Conservation (phyloP, 345 rosid genomes). For the Aurinia saxatilis region DNA sequence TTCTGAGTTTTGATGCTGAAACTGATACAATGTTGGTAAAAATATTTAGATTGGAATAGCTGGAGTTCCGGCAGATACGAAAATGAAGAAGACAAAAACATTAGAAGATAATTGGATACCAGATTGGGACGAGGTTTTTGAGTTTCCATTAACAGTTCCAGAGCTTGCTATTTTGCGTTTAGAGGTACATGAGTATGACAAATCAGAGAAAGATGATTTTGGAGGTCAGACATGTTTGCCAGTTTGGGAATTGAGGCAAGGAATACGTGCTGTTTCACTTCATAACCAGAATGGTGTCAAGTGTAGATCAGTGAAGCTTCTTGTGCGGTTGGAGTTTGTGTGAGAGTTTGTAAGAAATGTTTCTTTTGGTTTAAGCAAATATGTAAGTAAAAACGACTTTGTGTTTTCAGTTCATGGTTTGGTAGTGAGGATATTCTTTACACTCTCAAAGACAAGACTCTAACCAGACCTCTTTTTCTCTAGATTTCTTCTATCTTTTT, state of each 20-base stretch:
- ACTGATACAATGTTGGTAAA: not conserved
- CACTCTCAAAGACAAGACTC: too few relatives aligned
- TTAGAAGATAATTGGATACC: constrained; percentile 81
- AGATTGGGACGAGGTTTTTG: constrained; percentile 71
- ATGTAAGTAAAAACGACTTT: not conserved
- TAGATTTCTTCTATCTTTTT: too few relatives aligned
- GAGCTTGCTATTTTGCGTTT: constrained; percentile 70
- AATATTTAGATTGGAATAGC: constrained; percentile 65
- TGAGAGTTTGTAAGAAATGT: constrained; percentile 7
- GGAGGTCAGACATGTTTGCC: constrained; percentile 91
- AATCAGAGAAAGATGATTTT: constrained; percentile 87
- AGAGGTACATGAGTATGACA: constrained; percentile 87
- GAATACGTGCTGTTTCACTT: constrained; percentile 68
- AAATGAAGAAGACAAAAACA: constrained; percentile 67
- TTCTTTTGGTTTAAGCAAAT: too few relatives aligned
- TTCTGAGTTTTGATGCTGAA: not conserved
- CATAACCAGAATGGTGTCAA: constrained; percentile 40
- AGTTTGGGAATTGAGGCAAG: constrained; percentile 55
- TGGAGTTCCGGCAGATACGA: constrained; percentile 67
- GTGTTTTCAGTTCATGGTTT: constrained; percentile 4
- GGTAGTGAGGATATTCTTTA: not conserved
- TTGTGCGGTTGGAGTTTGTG: constrained; percentile 57
- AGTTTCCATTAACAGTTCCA: constrained; percentile 81
- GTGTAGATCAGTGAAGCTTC: constrained; percentile 69
- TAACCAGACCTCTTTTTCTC: too few relatives aligned